Base-by-base conservation (phyloP, 805 yeast species). In the Kodamaea nitidulidarum region DNA sequence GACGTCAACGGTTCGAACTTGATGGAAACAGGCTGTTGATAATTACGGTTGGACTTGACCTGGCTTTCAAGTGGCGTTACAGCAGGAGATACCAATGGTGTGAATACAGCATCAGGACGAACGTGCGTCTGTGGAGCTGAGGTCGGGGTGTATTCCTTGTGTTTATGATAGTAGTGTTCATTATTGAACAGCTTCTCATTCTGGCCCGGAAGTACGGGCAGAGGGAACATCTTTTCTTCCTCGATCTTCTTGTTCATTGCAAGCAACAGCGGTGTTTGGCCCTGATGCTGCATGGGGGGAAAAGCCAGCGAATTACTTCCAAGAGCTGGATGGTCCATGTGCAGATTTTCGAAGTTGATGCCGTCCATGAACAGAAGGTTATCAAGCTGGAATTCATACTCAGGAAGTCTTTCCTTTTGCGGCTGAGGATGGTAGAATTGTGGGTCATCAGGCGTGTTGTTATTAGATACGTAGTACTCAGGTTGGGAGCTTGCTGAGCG, bases 61-160 rank as follows among this genome's bases (percentile, higher is more conserved):
- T 54, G 60, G 25, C 52, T 47, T 15, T 73, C 87, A 50, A 72
- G 50, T 1, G 88, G 88, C 2, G 88, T 77, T 11, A 79, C 83
- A 7, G 84, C 81, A 0, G 95, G 95, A 2, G 90, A 81, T 1
- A 81, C 76, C 44, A 84, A 66, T 0, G 95, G 93, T 1, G 93
- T 84, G 59, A 81, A 84, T 4, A 76, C 76, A 36, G 76, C 76
- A 43, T 77, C 81, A 1, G 82, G 79, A 32, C 78, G 60, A 2
- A 76, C 68, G 39, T 63, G 66, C 22, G 51, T 61, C 31, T 35
- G 52, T 43, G 55, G 21, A 42, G 57, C 34, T n/a, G 41, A 25
- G n/a, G 32, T 4, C 17, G 18, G 24, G 8, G 42, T 25, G 8
- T 24, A 32, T 7, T 27, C 29, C 33, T 36, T 39, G 36, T 59